phyloP scores from a whole-genome alignment of 2,329 filamentous ascomycete species.

The Juglanconis sp. region DNA sequence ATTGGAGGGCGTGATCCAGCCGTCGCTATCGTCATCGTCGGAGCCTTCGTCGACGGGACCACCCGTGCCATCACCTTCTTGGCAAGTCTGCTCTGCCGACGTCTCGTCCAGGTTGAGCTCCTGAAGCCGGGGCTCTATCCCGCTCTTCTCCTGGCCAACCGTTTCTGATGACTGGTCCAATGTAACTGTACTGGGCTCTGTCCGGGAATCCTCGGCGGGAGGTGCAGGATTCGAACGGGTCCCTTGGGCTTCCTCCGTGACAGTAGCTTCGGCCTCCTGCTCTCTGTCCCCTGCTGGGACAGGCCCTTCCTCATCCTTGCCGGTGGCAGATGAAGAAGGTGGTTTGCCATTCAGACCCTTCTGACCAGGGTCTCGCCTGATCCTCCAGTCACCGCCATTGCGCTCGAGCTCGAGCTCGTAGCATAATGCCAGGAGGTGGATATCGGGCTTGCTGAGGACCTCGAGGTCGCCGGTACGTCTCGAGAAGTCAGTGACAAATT shows the following conservation, averaged over 20 bases:
- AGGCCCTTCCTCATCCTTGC: constrained; percentile 11
- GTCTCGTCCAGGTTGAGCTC: constrained; percentile 22
- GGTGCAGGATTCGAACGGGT: constrained; percentile 14
- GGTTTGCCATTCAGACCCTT: constrained; percentile 71
- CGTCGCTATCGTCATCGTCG: constrained; percentile 58
- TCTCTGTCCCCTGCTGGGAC: constrained; percentile 24
- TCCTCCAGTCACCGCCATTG: constrained; percentile 83
- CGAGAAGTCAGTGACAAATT: constrained; percentile 79
- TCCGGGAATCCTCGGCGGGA: neutral
- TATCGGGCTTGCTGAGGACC: constrained; percentile 83
- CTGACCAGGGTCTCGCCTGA: constrained; percentile 76
- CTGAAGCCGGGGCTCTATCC: constrained; percentile 23
- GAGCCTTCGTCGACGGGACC: constrained; percentile 29
- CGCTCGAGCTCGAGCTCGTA: constrained; percentile 94
- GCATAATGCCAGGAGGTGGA: constrained; percentile 82
- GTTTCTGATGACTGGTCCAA: constrained; percentile 19
- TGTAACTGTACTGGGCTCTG: neutral
- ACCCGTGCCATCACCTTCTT: constrained; percentile 26
- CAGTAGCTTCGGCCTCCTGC: neutral
- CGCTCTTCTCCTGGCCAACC: neutral
- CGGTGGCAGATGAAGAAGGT: constrained; percentile 32
- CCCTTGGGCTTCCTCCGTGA: neutral
- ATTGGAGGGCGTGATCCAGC: constrained; percentile 94
- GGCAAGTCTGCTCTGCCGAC: constrained; percentile 27
- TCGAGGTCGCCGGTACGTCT: constrained; percentile 84